Conservation (phyloP, 305 asterid species). For the Fraxinus velutina region DNA sequence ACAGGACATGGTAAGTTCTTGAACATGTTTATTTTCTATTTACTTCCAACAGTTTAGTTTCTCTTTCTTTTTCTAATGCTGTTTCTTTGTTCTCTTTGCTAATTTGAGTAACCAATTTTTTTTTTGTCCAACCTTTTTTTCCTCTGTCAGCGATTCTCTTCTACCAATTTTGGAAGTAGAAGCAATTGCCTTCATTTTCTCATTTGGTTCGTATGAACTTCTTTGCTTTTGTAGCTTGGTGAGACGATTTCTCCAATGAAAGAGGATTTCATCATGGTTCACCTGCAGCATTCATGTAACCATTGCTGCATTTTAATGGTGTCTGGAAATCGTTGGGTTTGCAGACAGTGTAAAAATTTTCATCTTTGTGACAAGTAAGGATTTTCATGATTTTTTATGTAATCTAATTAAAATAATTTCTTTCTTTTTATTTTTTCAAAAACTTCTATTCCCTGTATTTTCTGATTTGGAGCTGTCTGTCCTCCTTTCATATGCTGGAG, state of each 20-base stretch:
- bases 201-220: neutral
- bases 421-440: neutral
- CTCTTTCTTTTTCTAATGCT: neutral
- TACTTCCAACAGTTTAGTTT: neutral
- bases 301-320: slow-evolving; percentile 93
- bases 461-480: neutral
- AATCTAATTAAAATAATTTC: neutral
- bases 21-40: neutral
- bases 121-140: neutral
- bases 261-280: slow-evolving; percentile 99
- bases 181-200: neutral
- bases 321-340: slow-evolving; percentile 84
- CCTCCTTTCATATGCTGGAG: slow-evolving; percentile 12
- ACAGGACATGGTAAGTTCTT: neutral
- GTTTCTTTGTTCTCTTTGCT: neutral
- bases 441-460: neutral
- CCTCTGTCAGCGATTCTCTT: neutral
- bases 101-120: neutral
- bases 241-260: slow-evolving; percentile 93
- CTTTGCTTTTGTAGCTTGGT: slow-evolving; percentile 68
- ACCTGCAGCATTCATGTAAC: slow-evolving; percentile 80
- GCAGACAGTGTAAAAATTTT: slow-evolving; percentile 78
- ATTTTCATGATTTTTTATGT: slow-evolving; percentile 19
- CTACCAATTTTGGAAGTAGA: neutral
- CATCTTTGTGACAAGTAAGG: slow-evolving; percentile 82